Conservation (phyloP, 1,139 yeast genomes). For the Yamadazyma aaseri region DNA sequence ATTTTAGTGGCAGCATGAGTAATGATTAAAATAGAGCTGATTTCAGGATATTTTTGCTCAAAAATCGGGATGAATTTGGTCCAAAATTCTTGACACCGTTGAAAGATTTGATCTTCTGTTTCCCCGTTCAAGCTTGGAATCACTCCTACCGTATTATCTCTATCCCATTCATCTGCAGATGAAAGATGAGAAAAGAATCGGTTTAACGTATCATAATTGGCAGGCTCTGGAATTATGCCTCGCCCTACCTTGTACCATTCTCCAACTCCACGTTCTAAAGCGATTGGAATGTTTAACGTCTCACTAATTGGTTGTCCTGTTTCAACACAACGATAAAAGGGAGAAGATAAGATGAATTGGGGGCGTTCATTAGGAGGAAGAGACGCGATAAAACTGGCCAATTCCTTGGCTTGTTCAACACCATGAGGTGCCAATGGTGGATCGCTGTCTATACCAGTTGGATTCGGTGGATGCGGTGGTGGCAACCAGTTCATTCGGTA, state of each 20-base stretch:
- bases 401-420: constrained; percentile 71
- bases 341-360: constrained; percentile 68
- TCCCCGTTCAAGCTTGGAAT: constrained; percentile 66
- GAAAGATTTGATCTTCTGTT: constrained; percentile 58
- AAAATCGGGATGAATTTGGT: constrained; percentile 48
- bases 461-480: constrained; percentile 69
- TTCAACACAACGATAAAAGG: constrained; percentile 87
- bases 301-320: constrained; percentile 72
- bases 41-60: constrained; percentile 52
- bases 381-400: constrained; percentile 50
- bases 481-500: constrained; percentile 82
- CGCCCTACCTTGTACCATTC: constrained; percentile 65
- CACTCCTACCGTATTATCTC: constrained; percentile 43
- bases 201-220: constrained; percentile 45
- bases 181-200: constrained; percentile 51
- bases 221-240: constrained; percentile 57
- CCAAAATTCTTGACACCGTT: constrained; percentile 54
- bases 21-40: constrained; percentile 57
- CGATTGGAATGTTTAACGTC: constrained; percentile 52
- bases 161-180: constrained; percentile 37
- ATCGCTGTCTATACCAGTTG: constrained; percentile 81
- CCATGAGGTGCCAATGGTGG: constrained; percentile 82
- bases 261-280: constrained; percentile 70
- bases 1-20: constrained; percentile 87
- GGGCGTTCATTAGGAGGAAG: constrained; percentile 50